These are phyloP conservation scores for Cubamyces sp. DNA, from an alignment of 768 basidiomycete species.

Conservation along the genomic window DNA sequence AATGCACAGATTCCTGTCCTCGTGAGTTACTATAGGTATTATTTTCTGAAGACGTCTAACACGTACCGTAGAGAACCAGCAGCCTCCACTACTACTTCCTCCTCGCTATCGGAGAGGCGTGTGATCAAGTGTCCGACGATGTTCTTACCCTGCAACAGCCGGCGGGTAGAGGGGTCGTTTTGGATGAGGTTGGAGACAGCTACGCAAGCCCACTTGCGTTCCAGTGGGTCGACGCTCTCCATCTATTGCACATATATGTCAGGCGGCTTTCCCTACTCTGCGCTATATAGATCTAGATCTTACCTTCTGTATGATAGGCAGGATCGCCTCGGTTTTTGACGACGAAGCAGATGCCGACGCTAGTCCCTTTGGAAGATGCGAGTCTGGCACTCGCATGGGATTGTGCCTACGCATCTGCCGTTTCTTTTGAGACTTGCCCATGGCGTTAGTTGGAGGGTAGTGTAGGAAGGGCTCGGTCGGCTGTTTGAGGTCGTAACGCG, in stretches of 20 bases:
- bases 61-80: conserved; percentile 80
- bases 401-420: conserved; percentile 85
- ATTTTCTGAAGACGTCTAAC: conserved; percentile 1
- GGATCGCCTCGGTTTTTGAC: conserved; percentile 74
- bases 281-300: not conserved
- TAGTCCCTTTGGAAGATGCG: conserved; percentile 84
- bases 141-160: conserved; percentile 89
- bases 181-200: conserved; percentile 95
- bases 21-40: not conserved
- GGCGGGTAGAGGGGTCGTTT: conserved; percentile 90
- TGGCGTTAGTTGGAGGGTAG: conserved; percentile 36
- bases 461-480: not conserved
- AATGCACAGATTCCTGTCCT: conserved; percentile 82
- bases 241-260: conserved; percentile 48
- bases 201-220: conserved; percentile 95
- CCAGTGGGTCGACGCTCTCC: conserved; percentile 72
- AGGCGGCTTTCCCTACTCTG: not conserved
- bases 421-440: conserved; percentile 96
- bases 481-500: not conserved
- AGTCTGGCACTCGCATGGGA: conserved; percentile 91
- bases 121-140: conserved; percentile 85
- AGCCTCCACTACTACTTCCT: conserved; percentile 91
- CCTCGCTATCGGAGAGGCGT: conserved; percentile 85
- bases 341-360: conserved; percentile 73
- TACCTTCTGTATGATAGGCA: conserved; percentile 93